Percentiles rank a stretch among this genome's conserved stretches.
Conservation (phyloP, 495 filamentous ascomycete genomes). For the Gamarada debralockiae region DNA sequence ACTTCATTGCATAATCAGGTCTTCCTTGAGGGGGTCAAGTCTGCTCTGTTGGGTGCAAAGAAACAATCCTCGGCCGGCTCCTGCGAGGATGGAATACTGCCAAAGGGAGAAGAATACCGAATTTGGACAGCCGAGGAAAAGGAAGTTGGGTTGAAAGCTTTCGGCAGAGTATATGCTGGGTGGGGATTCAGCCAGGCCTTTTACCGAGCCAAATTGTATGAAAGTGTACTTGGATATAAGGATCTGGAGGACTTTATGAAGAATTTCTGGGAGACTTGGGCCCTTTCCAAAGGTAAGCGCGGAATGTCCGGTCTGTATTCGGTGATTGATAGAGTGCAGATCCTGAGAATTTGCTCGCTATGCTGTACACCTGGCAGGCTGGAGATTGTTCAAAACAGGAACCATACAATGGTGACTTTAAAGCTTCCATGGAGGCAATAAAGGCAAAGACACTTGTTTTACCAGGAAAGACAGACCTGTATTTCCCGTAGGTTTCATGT, state of each 20-base stretch:
- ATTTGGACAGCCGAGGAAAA: conserved; percentile 54
- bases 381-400: conserved; percentile 61
- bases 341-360: conserved; percentile 61
- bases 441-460: conserved; percentile 64
- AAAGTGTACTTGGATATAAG: conserved; percentile 54
- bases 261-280: conserved; percentile 70
- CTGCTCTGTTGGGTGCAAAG: conserved; percentile 59
- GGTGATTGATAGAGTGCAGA: conserved; percentile 35
- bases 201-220: conserved; percentile 63
- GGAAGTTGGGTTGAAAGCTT: conserved; percentile 60
- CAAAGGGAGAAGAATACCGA: conserved; percentile 35
- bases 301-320: not conserved
- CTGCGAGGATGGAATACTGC: conserved; percentile 33
- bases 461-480: conserved; percentile 64
- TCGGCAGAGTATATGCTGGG: conserved; percentile 69
- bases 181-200: conserved; percentile 75
- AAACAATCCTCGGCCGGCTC: conserved; percentile 46
- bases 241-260: conserved; percentile 66
- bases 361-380: conserved; percentile 73
- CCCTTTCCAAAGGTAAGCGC: conserved; percentile 53
- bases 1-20: conserved; percentile 70
- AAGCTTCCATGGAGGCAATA: conserved; percentile 60
- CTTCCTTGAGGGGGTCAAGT: conserved; percentile 69
- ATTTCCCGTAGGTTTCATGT: conserved; percentile 57
- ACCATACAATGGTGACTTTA: conserved; percentile 61